These are phyloP conservation scores for Cylindrotheca closterium DNA, from an alignment of 108 stramenopile species.

Conservation along the genomic window DNA sequence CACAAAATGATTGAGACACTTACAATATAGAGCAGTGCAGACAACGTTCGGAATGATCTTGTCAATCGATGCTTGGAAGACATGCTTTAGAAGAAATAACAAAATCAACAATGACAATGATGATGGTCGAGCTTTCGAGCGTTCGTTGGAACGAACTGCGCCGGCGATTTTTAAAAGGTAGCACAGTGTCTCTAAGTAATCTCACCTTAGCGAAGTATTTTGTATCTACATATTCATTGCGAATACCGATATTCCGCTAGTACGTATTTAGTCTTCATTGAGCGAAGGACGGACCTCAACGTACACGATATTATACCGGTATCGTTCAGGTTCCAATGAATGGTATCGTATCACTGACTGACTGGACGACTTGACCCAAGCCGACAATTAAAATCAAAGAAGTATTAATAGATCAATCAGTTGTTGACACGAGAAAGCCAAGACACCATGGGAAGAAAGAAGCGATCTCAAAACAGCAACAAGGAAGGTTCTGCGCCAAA, in stretches of 20 bases:
- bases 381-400: neutral
- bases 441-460: conserved; percentile 58
- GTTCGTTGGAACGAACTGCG: no score
- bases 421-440: no score
- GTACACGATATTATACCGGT: no score
- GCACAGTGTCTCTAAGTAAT: no score
- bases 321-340: no score
- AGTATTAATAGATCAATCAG: neutral
- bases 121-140: no score
- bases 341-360: neutral
- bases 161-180: no score
- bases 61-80: conserved; percentile 66
- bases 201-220: no score
- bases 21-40: conserved; percentile 56
- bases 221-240: no score
- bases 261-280: no score
- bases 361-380: neutral
- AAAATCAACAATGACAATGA: neutral
- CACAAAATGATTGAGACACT: conserved; percentile 19
- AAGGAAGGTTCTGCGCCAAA: conserved; percentile 12
- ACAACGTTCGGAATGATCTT: conserved; percentile 61
- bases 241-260: no score
- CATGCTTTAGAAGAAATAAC: conserved; percentile 30
- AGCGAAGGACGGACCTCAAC: no score
- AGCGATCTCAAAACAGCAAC: conserved; percentile 27